These are phyloP conservation scores for Ajuga chamaepitys DNA, from an alignment of 257 asterid species.

Conservation along the genomic window DNA sequence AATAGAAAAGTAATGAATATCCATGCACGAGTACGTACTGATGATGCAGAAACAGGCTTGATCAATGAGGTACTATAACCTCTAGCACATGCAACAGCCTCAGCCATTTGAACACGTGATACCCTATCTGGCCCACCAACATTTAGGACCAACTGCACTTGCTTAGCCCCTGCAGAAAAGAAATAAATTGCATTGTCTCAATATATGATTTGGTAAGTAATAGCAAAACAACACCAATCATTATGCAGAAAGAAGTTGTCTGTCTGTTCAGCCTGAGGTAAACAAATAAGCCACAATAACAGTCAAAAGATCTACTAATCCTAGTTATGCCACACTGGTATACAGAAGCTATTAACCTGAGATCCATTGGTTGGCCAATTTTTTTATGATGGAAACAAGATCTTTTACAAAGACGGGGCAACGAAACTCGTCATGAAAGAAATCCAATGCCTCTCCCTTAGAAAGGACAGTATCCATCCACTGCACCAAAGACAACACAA, in stretches of 20 bases:
- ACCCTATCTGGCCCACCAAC: slow-evolving; percentile 87
- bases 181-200: not conserved
- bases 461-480: slow-evolving; percentile 86
- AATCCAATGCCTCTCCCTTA: slow-evolving; percentile 56
- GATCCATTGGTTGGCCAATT: slow-evolving; percentile 51
- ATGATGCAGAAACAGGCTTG: slow-evolving; percentile 72
- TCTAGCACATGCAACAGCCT: slow-evolving; percentile 65
- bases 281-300: not conserved
- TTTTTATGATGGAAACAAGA: slow-evolving; percentile 44
- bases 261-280: not conserved
- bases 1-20: not conserved
- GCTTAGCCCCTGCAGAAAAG: slow-evolving; percentile 45
- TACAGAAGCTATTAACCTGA: slow-evolving; percentile 53
- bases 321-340: not conserved
- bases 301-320: not conserved
- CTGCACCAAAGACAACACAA: slow-evolving; percentile 34
- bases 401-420: slow-evolving; percentile 92
- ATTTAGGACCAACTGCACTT: slow-evolving; percentile 56
- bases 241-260: not conserved
- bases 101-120: slow-evolving; percentile 96
- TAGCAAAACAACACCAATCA: not conserved
- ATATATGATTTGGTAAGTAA: not conserved
- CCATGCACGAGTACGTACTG: slow-evolving; percentile 36
- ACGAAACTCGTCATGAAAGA: slow-evolving; percentile 84
- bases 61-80: slow-evolving; percentile 62